Percentiles rank a stretch among this genome's conserved stretches.
Conservation (phyloP, 345 rosid genomes). For the Hibiscus trionum region DNA sequence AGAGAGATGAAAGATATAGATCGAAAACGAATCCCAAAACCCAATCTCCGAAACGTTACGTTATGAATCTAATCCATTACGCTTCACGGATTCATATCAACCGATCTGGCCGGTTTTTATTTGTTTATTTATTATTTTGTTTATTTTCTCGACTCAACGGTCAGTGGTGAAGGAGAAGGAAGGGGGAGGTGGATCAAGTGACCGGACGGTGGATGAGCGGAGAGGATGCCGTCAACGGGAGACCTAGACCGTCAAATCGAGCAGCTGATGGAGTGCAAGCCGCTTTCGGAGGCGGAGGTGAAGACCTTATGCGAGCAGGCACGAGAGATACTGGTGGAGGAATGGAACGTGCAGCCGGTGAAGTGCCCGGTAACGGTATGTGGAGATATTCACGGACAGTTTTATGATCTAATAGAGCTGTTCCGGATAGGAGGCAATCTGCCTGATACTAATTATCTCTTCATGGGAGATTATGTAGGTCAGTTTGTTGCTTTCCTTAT, state of each 20-base stretch:
- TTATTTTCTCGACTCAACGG: background rate
- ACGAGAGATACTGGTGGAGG: slow-evolving; percentile 88
- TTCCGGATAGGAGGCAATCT: slow-evolving; percentile 90
- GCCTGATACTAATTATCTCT: slow-evolving; percentile 94
- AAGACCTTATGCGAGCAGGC: slow-evolving; percentile 92
- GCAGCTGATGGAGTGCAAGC: slow-evolving; percentile 94
- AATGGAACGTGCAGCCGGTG: slow-evolving; percentile 99
- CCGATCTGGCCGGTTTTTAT: slow-evolving; percentile 5
- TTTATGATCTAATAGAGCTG: slow-evolving; percentile 92
- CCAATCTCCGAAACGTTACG: slow-evolving; percentile 18
- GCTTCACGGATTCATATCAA: background rate
- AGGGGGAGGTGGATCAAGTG: too few relatives aligned
- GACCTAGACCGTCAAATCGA: slow-evolving; percentile 98
- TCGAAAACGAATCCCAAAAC: background rate
- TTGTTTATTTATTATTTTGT: too few relatives aligned
- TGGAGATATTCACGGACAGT: slow-evolving; percentile 99
- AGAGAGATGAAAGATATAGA: slow-evolving; percentile 26
- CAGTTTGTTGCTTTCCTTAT: slow-evolving; percentile 15
- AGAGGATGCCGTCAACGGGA: slow-evolving; percentile 75
- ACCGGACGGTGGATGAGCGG: slow-evolving; percentile 7
- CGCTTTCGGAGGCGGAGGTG: slow-evolving; percentile 82
- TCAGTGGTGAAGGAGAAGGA: background rate
- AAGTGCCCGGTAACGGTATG: slow-evolving; percentile 98
- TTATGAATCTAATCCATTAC: slow-evolving; percentile 4
- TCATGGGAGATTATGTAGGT: slow-evolving; percentile 99